Evolutionary conservation across 306 rosid genomes (phyloP).

Genomic region (Lotus japonicus): DNA sequence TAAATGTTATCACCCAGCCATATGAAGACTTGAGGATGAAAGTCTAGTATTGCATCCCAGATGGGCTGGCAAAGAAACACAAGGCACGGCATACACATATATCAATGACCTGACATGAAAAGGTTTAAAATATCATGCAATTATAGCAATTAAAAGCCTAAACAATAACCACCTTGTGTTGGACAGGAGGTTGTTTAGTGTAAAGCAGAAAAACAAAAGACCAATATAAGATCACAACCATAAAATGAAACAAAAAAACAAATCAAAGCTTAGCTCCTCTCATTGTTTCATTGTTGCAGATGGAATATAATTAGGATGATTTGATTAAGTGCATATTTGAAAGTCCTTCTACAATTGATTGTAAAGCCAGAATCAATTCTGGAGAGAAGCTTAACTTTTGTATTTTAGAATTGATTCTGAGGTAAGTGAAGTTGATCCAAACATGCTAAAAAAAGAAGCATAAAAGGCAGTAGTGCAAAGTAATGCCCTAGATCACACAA

Average conservation of each 20-base stretch:
- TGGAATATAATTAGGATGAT: not conserved
- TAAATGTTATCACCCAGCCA: slow-evolving; percentile 85
- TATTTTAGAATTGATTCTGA: no score
- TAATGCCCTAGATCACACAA: not conserved
- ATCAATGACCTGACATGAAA: not conserved
- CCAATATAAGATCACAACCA: slow-evolving; percentile 4
- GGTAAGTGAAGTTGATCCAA: no score
- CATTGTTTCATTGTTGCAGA: no score
- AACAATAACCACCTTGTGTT: not conserved
- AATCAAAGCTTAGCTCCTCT: not conserved
- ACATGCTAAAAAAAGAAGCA: not conserved
- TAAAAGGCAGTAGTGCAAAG: not conserved
- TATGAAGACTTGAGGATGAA: slow-evolving; percentile 66
- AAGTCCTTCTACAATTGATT: no score
- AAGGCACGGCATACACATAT: slow-evolving; percentile 4
- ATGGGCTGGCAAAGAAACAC: slow-evolving; percentile 49
- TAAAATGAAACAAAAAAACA: not conserved
- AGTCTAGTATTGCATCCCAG: slow-evolving; percentile 57
- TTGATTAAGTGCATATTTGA: not conserved
- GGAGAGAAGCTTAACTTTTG: no score
- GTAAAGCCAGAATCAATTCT: no score
- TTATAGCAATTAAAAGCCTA: not conserved
- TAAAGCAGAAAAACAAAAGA: slow-evolving; percentile 10
- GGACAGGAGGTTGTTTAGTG: not conserved
- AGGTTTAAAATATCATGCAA: not conserved